Evolutionary conservation across 2,329 filamentous ascomycete species (phyloP).

Genomic region (Verticillium zaregamsianum): DNA sequence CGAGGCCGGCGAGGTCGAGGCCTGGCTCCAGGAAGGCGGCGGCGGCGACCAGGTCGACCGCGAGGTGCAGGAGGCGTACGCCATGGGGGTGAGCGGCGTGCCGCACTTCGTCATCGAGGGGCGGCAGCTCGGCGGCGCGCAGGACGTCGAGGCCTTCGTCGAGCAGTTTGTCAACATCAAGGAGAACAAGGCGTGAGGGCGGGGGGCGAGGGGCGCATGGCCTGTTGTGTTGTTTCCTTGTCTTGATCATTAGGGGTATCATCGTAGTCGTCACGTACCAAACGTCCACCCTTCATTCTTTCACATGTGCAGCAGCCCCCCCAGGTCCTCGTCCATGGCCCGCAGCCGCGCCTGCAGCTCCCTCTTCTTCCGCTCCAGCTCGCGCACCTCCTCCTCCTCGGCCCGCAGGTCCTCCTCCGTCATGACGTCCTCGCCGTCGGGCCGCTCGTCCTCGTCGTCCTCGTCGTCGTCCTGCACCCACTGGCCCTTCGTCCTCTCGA

Average conservation of each 20-base stretch:
- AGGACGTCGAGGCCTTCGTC: constrained; percentile 65
- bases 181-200: constrained; percentile 18
- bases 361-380: constrained; percentile 52
- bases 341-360: constrained; percentile 49
- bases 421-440: constrained; percentile 40
- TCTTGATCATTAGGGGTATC: constrained; percentile 1
- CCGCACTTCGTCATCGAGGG: constrained; percentile 73
- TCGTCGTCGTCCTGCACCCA: constrained; percentile 53
- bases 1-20: constrained; percentile 44
- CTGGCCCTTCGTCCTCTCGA: constrained; percentile 65
- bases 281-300: neutral
- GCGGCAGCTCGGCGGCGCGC: constrained; percentile 63
- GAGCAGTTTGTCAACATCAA: constrained; percentile 56
- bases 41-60: constrained; percentile 55
- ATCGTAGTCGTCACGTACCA: constrained; percentile 2
- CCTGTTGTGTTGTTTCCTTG: neutral
- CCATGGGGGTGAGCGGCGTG: constrained; percentile 58
- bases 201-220: neutral
- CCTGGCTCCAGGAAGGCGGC: constrained; percentile 48
- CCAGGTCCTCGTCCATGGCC: constrained; percentile 53
- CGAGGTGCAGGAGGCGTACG: constrained; percentile 49
- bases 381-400: constrained; percentile 63
- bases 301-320: constrained; percentile 50
- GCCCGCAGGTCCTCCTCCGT: constrained; percentile 65
- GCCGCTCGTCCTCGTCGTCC: constrained; percentile 39